A percentile compares a stretch with the other conserved stretches of the same genome.
Conservation (phyloP, 192 early-diverging fungal genomes). For the Kappamyces sp. region DNA sequence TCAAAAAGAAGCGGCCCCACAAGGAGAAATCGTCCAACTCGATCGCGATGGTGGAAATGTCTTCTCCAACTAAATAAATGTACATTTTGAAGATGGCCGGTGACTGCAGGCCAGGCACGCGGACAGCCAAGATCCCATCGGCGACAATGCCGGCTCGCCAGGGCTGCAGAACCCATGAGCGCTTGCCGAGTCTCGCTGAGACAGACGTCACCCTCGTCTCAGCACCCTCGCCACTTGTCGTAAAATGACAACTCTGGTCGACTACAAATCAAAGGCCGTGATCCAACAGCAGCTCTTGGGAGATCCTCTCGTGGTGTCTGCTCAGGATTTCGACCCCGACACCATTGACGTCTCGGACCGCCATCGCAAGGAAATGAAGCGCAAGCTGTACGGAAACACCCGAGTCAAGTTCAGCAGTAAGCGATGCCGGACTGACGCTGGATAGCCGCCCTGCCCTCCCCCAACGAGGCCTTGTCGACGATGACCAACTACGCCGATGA, state of each 20-base stretch:
- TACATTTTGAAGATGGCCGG: too few species aligned
- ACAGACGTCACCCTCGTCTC: too few species aligned
- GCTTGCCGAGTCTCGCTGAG: too few species aligned
- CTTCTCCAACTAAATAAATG: too few species aligned
- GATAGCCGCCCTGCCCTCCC: background rate
- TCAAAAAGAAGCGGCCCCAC: too few species aligned
- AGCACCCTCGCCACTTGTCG: background rate
- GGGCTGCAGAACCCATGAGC: too few species aligned
- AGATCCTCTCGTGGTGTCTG: conserved; percentile 4
- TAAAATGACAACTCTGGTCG: conserved; percentile 1
- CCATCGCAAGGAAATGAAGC: conserved; percentile 9
- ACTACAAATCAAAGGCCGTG: conserved; percentile 6
- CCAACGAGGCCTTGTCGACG: background rate
- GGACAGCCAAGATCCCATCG: too few species aligned
- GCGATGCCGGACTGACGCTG: background rate
- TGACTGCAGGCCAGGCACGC: too few species aligned
- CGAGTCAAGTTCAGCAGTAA: conserved; percentile 4
- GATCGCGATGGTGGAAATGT: too few species aligned
- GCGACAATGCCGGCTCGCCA: too few species aligned
- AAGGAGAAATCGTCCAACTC: too few species aligned
- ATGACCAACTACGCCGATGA: background rate
- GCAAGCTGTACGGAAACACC: conserved; percentile 2
- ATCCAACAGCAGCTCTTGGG: conserved; percentile 1
- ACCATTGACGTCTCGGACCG: conserved; percentile 4
- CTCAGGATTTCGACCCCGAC: conserved; percentile 8